phyloP scores from a whole-genome alignment of 2,329 filamentous ascomycete genomes.

The Allantophomopsis cytisporea region DNA sequence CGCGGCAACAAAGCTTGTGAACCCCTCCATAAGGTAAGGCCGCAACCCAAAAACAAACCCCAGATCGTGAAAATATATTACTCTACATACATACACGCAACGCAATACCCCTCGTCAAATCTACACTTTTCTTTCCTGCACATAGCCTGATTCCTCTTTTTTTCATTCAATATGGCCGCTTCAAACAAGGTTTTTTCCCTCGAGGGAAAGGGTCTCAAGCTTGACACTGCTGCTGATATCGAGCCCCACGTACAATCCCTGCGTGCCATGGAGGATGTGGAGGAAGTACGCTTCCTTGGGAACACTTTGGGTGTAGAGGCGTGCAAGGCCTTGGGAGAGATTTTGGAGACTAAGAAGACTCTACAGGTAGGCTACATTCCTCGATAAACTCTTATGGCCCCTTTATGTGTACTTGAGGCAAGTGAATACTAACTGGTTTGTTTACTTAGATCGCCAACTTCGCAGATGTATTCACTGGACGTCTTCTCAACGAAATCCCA shows the following conservation, averaged over 20 bases:
- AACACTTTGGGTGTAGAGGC: slow-evolving; percentile 90
- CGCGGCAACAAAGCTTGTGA: too few relatives aligned
- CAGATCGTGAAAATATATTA: too few relatives aligned
- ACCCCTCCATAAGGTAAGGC: too few relatives aligned
- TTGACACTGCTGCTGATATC: slow-evolving; percentile 77
- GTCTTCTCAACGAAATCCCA: slow-evolving; percentile 86
- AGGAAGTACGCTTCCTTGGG: slow-evolving; percentile 75
- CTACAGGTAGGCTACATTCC: slow-evolving; percentile 43
- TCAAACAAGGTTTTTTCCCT: slow-evolving; percentile 67
- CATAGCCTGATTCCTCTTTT: too few relatives aligned
- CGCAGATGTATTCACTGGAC: slow-evolving; percentile 94
- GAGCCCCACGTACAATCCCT: slow-evolving; percentile 72
- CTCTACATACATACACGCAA: too few relatives aligned
- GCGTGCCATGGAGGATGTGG: slow-evolving; percentile 56
- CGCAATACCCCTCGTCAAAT: too few relatives aligned
- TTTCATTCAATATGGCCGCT: slow-evolving; percentile 29
- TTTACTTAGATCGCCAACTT: slow-evolving; percentile 62
- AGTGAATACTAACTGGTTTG: background rate
- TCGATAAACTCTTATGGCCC: background rate
- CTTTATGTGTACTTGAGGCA: background rate
- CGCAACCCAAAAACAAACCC: too few relatives aligned
- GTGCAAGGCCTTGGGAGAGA: slow-evolving; percentile 70
- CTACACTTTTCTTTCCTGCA: too few relatives aligned
- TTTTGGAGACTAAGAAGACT: slow-evolving; percentile 72
- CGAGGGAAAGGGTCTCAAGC: slow-evolving; percentile 83